Conservation (phyloP, 192 early-diverging fungal species). For the Obelidium mucronatum region DNA sequence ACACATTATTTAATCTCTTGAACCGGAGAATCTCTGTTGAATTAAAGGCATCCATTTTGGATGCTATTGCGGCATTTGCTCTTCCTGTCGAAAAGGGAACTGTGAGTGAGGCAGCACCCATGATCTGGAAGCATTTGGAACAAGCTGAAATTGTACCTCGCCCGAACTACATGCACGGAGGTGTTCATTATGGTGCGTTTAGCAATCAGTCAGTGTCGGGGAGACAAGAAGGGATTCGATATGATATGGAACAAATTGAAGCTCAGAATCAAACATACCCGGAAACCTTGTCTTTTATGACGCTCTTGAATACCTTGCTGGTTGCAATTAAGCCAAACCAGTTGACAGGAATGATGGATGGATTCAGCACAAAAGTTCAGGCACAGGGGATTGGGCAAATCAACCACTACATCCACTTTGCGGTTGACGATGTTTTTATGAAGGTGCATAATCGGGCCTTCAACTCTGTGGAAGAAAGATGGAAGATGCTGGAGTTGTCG, state of each 20-base stretch:
- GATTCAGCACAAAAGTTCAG: slow-evolving; percentile 23
- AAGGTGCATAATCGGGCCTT: slow-evolving; percentile 77
- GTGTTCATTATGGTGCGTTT: slow-evolving; percentile 25
- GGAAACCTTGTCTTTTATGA: slow-evolving; percentile 85
- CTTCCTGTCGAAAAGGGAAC: slow-evolving; percentile 54
- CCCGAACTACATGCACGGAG: slow-evolving; percentile 29
- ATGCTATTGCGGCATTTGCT: slow-evolving; percentile 85
- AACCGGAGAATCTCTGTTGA: slow-evolving; percentile 76
- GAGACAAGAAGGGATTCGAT: slow-evolving; percentile 62
- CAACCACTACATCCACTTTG: slow-evolving; percentile 75
- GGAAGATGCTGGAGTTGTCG: slow-evolving; percentile 76
- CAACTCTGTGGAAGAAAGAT: slow-evolving; percentile 71
- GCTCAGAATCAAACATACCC: slow-evolving; percentile 79
- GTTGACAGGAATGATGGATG: slow-evolving; percentile 3
- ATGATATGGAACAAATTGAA: slow-evolving; percentile 87
- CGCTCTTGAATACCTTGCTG: slow-evolving; percentile 72
- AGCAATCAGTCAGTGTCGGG: slow-evolving; percentile 29
- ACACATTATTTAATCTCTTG: slow-evolving; percentile 82
- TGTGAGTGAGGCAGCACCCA: slow-evolving; percentile 65
- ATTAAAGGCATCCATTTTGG: slow-evolving; percentile 82
- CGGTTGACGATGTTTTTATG: slow-evolving; percentile 85
- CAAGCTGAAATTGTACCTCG: slow-evolving; percentile 70
- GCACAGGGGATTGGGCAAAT: slow-evolving; percentile 48
- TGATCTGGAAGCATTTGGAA: slow-evolving; percentile 86
- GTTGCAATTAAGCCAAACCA: slow-evolving; percentile 27